Conservation (phyloP, 306 rosid species). For the Crotalaria pallida region DNA sequence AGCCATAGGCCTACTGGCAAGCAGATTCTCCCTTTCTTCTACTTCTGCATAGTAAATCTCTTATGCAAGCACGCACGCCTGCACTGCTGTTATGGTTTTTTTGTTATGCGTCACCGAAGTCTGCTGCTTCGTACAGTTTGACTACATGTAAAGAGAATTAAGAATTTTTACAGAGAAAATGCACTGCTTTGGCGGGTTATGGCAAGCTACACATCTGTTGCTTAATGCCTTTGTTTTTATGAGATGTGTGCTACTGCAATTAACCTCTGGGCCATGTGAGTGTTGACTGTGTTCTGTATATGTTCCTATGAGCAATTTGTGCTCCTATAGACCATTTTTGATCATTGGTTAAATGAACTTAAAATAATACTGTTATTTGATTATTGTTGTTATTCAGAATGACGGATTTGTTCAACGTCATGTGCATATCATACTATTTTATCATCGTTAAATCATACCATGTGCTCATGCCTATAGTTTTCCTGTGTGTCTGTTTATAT, state of each 20-base stretch:
- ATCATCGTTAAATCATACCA: neutral
- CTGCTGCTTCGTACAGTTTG: neutral
- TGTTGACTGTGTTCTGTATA: conserved; percentile 39
- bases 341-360: conserved; percentile 28
- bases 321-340: conserved; percentile 29
- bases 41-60: neutral
- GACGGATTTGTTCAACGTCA: conserved; percentile 10
- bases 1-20: conserved; percentile 2
- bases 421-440: conserved; percentile 7
- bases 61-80: neutral
- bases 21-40: conserved; percentile 12
- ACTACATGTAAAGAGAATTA: neutral
- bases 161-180: neutral
- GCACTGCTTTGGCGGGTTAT: conserved; percentile 33
- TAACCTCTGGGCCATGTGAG: conserved; percentile 35
- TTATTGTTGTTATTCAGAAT: conserved; percentile 28
- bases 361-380: conserved; percentile 22
- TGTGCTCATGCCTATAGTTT: neutral
- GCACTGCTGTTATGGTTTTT: neutral
- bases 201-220: conserved; percentile 42
- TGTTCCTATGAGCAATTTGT: conserved; percentile 31
- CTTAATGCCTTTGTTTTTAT: conserved; percentile 31
- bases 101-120: neutral
- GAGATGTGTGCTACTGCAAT: conserved; percentile 42
- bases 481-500: neutral